Evolutionary conservation across 2,329 filamentous ascomycete genomes (phyloP), one percentile per base, ranked within the genome.

Genomic region (Fusarium guadeloupense): DNA sequence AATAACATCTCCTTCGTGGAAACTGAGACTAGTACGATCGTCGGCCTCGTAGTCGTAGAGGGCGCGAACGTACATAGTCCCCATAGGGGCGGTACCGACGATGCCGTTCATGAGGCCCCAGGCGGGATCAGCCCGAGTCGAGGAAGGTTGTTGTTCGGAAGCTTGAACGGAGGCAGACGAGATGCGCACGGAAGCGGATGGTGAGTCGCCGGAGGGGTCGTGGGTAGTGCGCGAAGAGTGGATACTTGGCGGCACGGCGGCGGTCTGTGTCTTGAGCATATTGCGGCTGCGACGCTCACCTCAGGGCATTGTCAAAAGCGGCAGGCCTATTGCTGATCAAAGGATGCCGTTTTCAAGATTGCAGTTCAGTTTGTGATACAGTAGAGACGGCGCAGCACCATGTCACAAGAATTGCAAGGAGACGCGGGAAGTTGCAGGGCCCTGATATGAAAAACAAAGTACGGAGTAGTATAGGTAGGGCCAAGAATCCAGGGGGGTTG

Each of bases 21-120:
- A 99, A 78, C 93, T 98, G 74, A 99, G 80, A 79, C 93, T 97
- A 41, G 94, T 98, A 70, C 92, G 89, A 78, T 99, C 95, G 79
- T 99, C 94, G 72, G 95, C 92, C 73, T 97, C 92, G 81, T 98
- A 99, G 81, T 97, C 92, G 82, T 98, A 99, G 63, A 98, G 85
- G 40, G 95, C 95, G 72, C 93, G 90, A 72, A 99, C 95, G 74
- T 95, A 98, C 82, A 97, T 89, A 72, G 88, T 86, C 74, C 86
- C 85, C 59, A 81, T 81, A 57, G 86, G 84, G 72, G 85, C 80
- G 64, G 83, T 81, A 61, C 83, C 82, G 69, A 85, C 78, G 63
- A 87, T 79, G 64, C 85, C 84, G 75, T 88, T 88, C 86, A 89
- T 89, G 62, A 68, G 53, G 64, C 57, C 64, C 67, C 66, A 66